Base-by-base conservation (phyloP, 306 rosid genomes). In the Begonia fuchsioides region DNA sequence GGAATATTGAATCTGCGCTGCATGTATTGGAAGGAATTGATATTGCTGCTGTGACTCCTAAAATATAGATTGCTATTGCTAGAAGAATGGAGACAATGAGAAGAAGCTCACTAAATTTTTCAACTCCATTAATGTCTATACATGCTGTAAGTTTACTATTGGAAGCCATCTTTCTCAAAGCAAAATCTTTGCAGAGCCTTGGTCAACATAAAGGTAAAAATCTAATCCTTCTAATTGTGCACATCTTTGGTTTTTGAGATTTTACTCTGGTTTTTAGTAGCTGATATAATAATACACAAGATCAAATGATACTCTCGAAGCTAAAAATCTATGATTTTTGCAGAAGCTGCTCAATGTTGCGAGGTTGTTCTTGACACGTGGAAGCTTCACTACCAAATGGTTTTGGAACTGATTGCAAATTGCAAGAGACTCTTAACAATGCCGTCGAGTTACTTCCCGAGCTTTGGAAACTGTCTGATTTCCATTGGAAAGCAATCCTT, bases 1-100 rank as follows among this genome's bases (percentile, higher is more conserved):
- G 98, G 71, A 92, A 92, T 58, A 51, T 77, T 50, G 88, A 77
- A 69, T 81, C 92, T 41, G 98, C 98, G 19, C 66, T 85, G 50
- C 82, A 75, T 68, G 93, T 92, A 57, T 86, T 92, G 72, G 96
- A 75, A 67, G 94, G 86, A 54, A 85, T 92, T 55, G 88, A 92
- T 63, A 68, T 76, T 38, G 59, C 63, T 62, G 66, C 69, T 17
- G 72, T 77, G 56, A 72, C 81, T 57, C 76, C 86, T 38, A 85
- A 77, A 72, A 80, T 86, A 46, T 85, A 76, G 73, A 26, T 50
- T 40, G 60, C 93, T 41, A 86, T 92, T 67, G 57, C 81, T 17
- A 75, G 68, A 73, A 75, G 66, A 45, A 68, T 56, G 38, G 87
- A 75, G 39, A 75, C 44, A 12, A 69, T 50, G 32, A 76, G 65